Evolutionary conservation across 805 yeast genomes (phyloP).

Genomic region (Tetrapisispora nanseiensis): DNA sequence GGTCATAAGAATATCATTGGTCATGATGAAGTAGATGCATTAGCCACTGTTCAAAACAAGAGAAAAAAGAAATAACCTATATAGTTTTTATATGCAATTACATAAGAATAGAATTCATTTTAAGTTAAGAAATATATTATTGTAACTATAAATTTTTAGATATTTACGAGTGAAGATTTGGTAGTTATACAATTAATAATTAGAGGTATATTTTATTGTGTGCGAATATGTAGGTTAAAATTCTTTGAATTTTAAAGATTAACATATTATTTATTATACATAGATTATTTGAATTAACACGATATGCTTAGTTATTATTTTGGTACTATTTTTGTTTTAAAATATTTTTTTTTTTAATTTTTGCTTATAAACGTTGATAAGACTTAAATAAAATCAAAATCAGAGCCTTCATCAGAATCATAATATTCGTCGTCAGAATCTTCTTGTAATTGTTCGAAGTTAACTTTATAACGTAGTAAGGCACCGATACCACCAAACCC

Average conservation of each 20-base stretch:
- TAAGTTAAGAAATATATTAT: no score
- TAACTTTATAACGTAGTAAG: constrained; percentile 87
- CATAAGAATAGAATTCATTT: not conserved
- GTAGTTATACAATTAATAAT: no score
- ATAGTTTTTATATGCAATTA: not conserved
- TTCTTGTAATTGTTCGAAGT: constrained; percentile 88
- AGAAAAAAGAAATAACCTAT: constrained; percentile 7
- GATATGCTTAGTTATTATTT: not conserved
- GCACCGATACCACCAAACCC: constrained; percentile 99
- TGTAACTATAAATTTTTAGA: no score
- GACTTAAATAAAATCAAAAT: constrained; percentile 29
- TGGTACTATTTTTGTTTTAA: not conserved
- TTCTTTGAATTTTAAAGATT: no score
- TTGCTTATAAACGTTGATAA: not conserved
- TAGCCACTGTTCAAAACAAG: constrained; percentile 43
- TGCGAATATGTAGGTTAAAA: not conserved
- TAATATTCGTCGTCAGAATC: constrained; percentile 83
- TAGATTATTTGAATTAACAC: not conserved
- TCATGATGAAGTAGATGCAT: constrained; percentile 54
- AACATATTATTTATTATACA: not conserved
- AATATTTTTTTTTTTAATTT: not conserved
- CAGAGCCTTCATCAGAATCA: constrained; percentile 42
- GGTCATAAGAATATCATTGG: constrained; percentile 67
- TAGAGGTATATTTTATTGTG: no score
- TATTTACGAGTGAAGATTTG: no score